Percentiles rank a stretch among this genome's conserved stretches.
Evolutionary conservation across 306 rosid species (phyloP).

Genomic region (Ammopiptanthus mongolicus): DNA sequence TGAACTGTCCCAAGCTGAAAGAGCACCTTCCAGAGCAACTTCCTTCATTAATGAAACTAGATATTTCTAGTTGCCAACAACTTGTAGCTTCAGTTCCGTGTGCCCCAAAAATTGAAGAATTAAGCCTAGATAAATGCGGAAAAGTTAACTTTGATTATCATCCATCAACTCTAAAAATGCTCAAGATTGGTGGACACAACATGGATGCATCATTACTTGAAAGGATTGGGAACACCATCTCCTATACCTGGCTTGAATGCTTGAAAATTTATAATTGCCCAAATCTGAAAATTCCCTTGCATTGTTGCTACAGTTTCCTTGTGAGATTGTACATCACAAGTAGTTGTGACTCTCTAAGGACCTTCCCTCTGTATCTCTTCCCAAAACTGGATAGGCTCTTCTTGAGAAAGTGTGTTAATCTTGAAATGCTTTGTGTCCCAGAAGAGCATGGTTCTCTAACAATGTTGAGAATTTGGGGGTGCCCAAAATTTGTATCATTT

Average conservation of each 20-base stretch:
- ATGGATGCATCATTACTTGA: not conserved
- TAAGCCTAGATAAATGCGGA: not conserved
- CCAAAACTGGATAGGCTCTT: not conserved
- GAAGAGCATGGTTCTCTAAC: not conserved
- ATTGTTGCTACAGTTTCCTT: not conserved
- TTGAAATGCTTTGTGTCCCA: not conserved
- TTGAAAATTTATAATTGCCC: not conserved
- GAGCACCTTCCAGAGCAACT: not conserved
- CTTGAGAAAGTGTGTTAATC: fast-evolving
- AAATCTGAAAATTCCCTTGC: not conserved
- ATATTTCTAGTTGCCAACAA: not conserved
- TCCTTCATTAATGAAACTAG: not conserved
- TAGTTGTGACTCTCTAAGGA: not conserved
- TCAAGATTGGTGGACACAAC: not conserved
- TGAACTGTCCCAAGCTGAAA: not conserved
- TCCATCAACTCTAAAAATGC: not conserved
- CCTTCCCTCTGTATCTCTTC: not conserved
- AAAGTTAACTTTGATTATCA: not conserved
- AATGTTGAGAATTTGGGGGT: not conserved
- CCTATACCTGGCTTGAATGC: not conserved
- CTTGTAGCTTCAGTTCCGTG: not conserved
- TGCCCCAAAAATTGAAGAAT: not conserved
- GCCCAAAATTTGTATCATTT: constrained; percentile 23
- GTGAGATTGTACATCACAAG: not conserved
- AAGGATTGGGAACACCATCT: not conserved